Evolutionary conservation across 176 grass and related monocot genomes (phyloP), one percentile per base, ranked within the genome.

Genomic region (Olyra latifolia): DNA sequence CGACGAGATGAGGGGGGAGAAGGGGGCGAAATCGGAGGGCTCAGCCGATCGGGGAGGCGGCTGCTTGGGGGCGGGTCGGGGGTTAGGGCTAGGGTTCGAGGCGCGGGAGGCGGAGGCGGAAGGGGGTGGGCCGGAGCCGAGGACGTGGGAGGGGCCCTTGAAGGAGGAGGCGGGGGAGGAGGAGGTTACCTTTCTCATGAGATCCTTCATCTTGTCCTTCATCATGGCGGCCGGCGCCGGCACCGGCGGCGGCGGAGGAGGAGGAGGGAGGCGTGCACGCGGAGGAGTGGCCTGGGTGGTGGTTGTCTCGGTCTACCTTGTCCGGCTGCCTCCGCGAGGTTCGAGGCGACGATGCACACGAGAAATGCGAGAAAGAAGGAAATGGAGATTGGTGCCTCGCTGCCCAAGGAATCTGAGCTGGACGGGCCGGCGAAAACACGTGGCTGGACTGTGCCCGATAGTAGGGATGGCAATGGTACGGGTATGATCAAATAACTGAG

Each of bases 101-200:
- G 75, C 30, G 59, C 74, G 80, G 56, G 89, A 70, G 48, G 80
- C 8, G 60, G 88, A 79, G 8, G 85, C 0, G 43, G 76, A 61
- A 11, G 52, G n/a, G 10, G 42, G 0, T 17, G 78, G 23, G 25
- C 28, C 55, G 49, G 95, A 91, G 60, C 92, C 95, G 44, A 93
- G 85, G 73, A 91, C 92, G 39, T 85, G 90, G 74, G 86, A 85
- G 80, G 89, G 72, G 75, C 95, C 95, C 88, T 84, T 91, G 86
- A 93, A 93, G 19, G 91, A 46, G 15, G 90, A 84, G 0, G 88
- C 35, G n/a, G 86, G 64, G 24, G 94, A 91, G 41, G 92, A 84
- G 63, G 89, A 93, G 74, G 92, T 98, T 64, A 95, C 86, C 90
- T 93, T 98, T 77, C 89, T 98, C 86, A 98, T 91, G 77, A 98